These are phyloP conservation scores for Trematosphaeria pertusa DNA, from an alignment of 2,329 filamentous ascomycete genomes.

Conservation along the genomic window DNA sequence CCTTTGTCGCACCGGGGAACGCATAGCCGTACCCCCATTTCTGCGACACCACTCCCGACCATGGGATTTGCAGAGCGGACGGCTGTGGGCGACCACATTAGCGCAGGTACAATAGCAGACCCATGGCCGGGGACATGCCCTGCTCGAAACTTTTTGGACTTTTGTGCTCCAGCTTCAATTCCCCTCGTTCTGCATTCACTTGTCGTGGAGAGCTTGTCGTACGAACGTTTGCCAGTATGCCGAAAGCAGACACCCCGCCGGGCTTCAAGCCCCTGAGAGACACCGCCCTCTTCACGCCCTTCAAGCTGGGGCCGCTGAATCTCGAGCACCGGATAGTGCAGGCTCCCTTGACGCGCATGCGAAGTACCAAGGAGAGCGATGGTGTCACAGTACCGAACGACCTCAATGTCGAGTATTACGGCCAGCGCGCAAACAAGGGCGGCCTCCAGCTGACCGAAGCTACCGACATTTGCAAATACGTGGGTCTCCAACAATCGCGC, in stretches of 20 bases:
- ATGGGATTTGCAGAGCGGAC: constrained; percentile 25
- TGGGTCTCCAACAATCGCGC: constrained; percentile 11
- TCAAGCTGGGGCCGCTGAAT: constrained; percentile 40
- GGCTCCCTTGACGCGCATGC: constrained; percentile 52
- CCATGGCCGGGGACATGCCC: constrained; percentile 20
- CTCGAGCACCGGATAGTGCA: constrained; percentile 50
- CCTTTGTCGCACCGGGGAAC: background rate
- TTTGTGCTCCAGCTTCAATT: background rate
- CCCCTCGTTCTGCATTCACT: background rate
- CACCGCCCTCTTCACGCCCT: constrained; percentile 40
- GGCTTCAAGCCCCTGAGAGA: constrained; percentile 41
- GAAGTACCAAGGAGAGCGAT: constrained; percentile 58
- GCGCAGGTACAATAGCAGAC: constrained; percentile 38
- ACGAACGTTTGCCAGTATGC: constrained; percentile 29
- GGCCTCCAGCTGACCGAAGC: constrained; percentile 67
- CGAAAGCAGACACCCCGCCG: constrained; percentile 37
- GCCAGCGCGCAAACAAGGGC: constrained; percentile 60
- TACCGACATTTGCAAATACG: constrained; percentile 50
- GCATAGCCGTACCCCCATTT: constrained; percentile 33
- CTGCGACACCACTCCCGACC: constrained; percentile 33
- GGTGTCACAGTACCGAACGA: constrained; percentile 55
- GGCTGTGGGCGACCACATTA: constrained; percentile 17
- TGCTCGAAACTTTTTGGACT: constrained; percentile 6
- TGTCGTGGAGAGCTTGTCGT: constrained; percentile 1
- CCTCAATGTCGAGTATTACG: constrained; percentile 60